Conservation (phyloP, 805 yeast species). For the Yarrowia deformans region DNA sequence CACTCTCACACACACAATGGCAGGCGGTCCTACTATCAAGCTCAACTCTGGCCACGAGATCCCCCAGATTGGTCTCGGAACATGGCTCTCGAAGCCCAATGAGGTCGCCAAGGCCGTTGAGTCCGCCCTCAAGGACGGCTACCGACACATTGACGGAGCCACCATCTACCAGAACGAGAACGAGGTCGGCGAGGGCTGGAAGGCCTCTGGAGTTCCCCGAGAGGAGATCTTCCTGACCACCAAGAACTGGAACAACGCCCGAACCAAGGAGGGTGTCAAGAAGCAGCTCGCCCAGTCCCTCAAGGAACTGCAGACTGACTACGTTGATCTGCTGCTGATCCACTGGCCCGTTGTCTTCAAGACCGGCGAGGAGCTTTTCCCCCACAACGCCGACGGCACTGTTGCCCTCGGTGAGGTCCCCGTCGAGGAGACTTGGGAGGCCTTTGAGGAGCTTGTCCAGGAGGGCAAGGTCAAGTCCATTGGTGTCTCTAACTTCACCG, state of each 20-base stretch:
- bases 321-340: constrained; percentile 62
- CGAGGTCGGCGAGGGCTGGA: constrained; percentile 63
- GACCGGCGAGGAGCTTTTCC: constrained; percentile 52
- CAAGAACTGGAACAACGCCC: constrained; percentile 50
- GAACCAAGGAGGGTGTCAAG: constrained; percentile 54
- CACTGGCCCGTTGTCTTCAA: constrained; percentile 62
- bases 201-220: constrained; percentile 64
- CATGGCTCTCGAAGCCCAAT: constrained; percentile 54
- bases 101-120: constrained; percentile 51
- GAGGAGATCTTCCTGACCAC: constrained; percentile 55
- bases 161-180: constrained; percentile 62
- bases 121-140: constrained; percentile 60
- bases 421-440: constrained; percentile 60
- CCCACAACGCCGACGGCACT: constrained; percentile 61
- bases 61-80: constrained; percentile 64
- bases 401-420: constrained; percentile 69
- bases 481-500: constrained; percentile 81
- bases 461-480: constrained; percentile 66
- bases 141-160: constrained; percentile 71
- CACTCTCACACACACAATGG: constrained; percentile 2
- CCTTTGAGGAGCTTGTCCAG: constrained; percentile 61
- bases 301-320: constrained; percentile 55
- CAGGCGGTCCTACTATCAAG: constrained; percentile 41
- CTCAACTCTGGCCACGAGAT: constrained; percentile 57
- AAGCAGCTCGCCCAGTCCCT: constrained; percentile 56